Evolutionary conservation across 768 basidiomycete genomes (phyloP).

Genomic region (Suillus subluteus): DNA sequence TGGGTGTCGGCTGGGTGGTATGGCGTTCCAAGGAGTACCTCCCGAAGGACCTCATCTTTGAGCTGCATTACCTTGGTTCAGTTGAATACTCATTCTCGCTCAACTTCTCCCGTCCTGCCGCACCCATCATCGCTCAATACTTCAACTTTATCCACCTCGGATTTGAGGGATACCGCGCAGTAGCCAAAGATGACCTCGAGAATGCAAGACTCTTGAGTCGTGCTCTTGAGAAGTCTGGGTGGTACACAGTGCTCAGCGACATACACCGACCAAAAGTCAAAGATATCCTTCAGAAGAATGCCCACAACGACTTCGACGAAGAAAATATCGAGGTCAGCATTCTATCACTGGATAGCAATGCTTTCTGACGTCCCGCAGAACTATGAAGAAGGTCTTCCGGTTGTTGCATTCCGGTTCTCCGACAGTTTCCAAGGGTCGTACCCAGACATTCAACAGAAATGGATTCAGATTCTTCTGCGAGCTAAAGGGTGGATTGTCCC

Average conservation of each 20-base stretch:
- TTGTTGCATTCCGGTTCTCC: constrained; percentile 58
- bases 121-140: constrained; percentile 64
- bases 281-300: constrained; percentile 24
- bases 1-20: constrained; percentile 67
- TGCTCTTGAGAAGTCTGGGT: constrained; percentile 60
- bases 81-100: constrained; percentile 78
- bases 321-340: constrained; percentile 57
- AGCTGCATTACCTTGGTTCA: constrained; percentile 52
- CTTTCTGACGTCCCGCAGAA: constrained; percentile 25
- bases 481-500: constrained; percentile 61
- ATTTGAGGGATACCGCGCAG: constrained; percentile 52
- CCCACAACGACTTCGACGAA: constrained; percentile 46
- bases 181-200: constrained; percentile 52
- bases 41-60: constrained; percentile 74
- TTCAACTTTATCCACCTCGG: constrained; percentile 68
- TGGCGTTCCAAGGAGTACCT: constrained; percentile 60
- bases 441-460: constrained; percentile 60
- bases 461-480: constrained; percentile 56
- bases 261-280: constrained; percentile 48
- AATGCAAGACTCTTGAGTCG: constrained; percentile 70
- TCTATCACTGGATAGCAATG: constrained; percentile 37
- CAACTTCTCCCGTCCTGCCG: constrained; percentile 64
- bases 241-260: constrained; percentile 55
- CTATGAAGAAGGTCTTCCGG: constrained; percentile 55
- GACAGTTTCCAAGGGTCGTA: constrained; percentile 54